Percentiles rank a stretch among this genome's conserved stretches.
Conservation (phyloP, 768 basidiomycete species). For the Scleroderma citrinum region DNA sequence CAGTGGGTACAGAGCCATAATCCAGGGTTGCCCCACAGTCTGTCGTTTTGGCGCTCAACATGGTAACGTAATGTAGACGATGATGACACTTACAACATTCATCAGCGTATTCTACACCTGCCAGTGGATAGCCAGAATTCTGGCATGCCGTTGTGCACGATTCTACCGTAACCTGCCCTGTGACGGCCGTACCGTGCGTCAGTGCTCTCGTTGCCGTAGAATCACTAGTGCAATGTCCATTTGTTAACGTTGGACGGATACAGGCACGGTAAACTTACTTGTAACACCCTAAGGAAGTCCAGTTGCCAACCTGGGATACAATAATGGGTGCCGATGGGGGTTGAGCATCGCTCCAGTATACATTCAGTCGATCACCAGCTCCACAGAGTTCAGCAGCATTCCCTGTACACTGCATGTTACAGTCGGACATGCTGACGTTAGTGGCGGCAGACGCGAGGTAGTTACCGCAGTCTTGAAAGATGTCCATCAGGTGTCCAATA, state of each 20-base stretch:
- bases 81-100: slow-evolving; percentile 41
- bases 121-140: slow-evolving; percentile 33
- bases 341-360: slow-evolving; percentile 56
- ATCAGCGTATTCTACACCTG: slow-evolving; percentile 41
- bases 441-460: slow-evolving; percentile 40
- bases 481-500: background rate
- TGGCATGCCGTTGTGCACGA: slow-evolving; percentile 45
- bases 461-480: slow-evolving; percentile 56
- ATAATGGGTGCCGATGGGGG: slow-evolving; percentile 53
- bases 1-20: slow-evolving; percentile 28
- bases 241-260: background rate
- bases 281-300: slow-evolving; percentile 72
- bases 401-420: slow-evolving; percentile 58
- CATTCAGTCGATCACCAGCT: slow-evolving; percentile 49
- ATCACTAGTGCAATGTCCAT: slow-evolving; percentile 23
- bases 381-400: slow-evolving; percentile 55
- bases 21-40: slow-evolving; percentile 15
- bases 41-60: background rate
- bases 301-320: slow-evolving; percentile 51
- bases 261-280: slow-evolving; percentile 35
- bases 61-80: background rate
- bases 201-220: slow-evolving; percentile 29
- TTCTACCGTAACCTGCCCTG: slow-evolving; percentile 41
- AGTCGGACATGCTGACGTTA: slow-evolving; percentile 44
- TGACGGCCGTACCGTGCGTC: slow-evolving; percentile 27